Conservation (phyloP, 2,329 filamentous ascomycete species). For the Cladosporium sp. region DNA sequence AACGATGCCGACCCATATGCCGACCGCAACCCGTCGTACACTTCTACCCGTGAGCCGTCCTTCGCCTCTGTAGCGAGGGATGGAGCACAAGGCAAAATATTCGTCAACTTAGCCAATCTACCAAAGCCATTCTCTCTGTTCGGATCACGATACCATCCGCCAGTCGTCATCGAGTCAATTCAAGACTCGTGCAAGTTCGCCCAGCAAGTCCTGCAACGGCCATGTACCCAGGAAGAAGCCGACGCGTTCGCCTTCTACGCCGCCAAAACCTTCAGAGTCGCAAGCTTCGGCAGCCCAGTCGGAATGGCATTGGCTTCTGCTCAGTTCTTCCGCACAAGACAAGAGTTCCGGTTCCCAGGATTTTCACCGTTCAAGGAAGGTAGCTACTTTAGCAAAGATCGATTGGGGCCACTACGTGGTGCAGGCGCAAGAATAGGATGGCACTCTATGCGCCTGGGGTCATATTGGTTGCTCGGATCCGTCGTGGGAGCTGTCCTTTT, state of each 20-base stretch:
- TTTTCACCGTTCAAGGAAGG: conserved; percentile 35
- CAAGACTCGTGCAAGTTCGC: conserved; percentile 27
- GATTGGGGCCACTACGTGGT: conserved; percentile 31
- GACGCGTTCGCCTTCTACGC: conserved; percentile 40
- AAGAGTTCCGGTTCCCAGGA: conserved; percentile 39
- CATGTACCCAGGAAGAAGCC: conserved; percentile 38
- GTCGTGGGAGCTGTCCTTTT: conserved; percentile 33
- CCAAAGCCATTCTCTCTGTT: conserved; percentile 35
- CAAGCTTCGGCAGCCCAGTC: conserved; percentile 35
- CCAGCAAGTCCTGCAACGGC: conserved; percentile 32
- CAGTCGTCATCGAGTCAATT: conserved; percentile 30
- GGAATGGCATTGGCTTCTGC: conserved; percentile 32
- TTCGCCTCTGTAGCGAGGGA: conserved; percentile 10
- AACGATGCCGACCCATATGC: conserved; percentile 38
- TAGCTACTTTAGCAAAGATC: conserved; percentile 36
- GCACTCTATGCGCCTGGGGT: conserved; percentile 27
- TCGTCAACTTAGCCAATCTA: conserved; percentile 35
- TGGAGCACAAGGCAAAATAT: conserved; percentile 2
- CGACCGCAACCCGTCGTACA: conserved; percentile 32
- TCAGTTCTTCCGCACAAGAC: conserved; percentile 33
- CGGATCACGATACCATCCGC: conserved; percentile 28
- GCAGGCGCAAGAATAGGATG: conserved; percentile 30
- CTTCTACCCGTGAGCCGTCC: conserved; percentile 30
- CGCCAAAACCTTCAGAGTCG: conserved; percentile 34
- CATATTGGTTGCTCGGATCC: conserved; percentile 29